Conservation (phyloP, 768 basidiomycete genomes). For the Boletus sp. region DNA sequence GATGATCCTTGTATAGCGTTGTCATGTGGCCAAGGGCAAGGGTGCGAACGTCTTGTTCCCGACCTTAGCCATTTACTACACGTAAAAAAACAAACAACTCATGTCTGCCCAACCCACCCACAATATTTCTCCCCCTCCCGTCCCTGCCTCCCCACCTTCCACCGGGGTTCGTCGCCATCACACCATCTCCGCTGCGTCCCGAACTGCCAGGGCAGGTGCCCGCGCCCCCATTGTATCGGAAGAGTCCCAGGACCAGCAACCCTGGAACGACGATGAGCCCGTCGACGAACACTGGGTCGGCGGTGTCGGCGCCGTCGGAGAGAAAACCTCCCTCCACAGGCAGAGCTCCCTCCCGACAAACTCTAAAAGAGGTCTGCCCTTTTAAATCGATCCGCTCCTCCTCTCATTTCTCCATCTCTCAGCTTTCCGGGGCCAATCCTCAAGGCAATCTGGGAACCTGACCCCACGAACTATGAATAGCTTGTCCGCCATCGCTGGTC, state of each 20-base stretch:
- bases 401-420: conserved; percentile 10
- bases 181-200: conserved; percentile 75
- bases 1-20: background rate
- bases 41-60: conserved; percentile 18
- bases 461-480: conserved; percentile 79
- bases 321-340: conserved; percentile 75
- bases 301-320: conserved; percentile 78
- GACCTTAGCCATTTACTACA: conserved; percentile 1
- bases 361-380: conserved; percentile 66
- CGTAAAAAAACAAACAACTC: conserved; percentile 1
- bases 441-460: conserved; percentile 55
- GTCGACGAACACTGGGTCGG: conserved; percentile 83
- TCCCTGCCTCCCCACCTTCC: conserved; percentile 36
- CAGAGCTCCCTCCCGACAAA: conserved; percentile 80
- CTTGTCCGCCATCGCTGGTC: conserved; percentile 79
- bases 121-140: conserved; percentile 43
- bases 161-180: conserved; percentile 75
- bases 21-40: conserved; percentile 24
- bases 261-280: conserved; percentile 73
- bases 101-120: conserved; percentile 40
- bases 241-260: conserved; percentile 56
- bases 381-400: background rate
- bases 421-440: conserved; percentile 53
- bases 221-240: conserved; percentile 68
- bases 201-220: conserved; percentile 57